Evolutionary conservation across 148 eudicot species (phyloP).

Genomic region (Arctostaphylos glauca): DNA sequence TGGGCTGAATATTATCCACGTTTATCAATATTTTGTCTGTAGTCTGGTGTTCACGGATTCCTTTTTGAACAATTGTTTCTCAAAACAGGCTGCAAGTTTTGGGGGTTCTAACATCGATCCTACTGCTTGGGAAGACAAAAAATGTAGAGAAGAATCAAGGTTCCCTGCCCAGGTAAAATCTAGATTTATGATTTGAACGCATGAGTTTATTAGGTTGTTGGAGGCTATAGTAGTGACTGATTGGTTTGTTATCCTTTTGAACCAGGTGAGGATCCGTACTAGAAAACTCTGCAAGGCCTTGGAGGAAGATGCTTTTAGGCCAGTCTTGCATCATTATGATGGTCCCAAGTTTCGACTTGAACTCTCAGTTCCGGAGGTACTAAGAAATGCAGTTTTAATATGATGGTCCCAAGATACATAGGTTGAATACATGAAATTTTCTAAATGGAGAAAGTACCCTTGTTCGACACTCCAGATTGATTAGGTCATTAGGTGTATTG

Average conservation of each 20-base stretch:
- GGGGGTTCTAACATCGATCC: slow-evolving; percentile 98
- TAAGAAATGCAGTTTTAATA: neutral
- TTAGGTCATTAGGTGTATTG: too few species aligned
- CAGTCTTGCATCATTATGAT: slow-evolving; percentile 98
- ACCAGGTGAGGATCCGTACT: slow-evolving; percentile 82
- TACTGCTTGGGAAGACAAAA: slow-evolving; percentile 99
- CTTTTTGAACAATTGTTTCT: neutral
- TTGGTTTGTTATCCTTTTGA: neutral
- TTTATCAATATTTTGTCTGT: neutral
- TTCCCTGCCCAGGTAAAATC: slow-evolving; percentile 93
- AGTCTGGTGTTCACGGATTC: neutral
- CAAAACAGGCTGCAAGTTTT: slow-evolving; percentile 71
- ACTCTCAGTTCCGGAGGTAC: slow-evolving; percentile 94
- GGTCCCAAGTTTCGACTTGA: slow-evolving; percentile 99
- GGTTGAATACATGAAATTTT: neutral
- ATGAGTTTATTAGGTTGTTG: neutral
- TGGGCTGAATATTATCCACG: neutral
- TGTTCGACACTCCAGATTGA: neutral
- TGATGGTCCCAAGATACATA: neutral
- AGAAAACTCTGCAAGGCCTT: slow-evolving; percentile 81
- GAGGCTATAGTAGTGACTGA: neutral
- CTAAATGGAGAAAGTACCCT: neutral
- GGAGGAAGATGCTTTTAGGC: slow-evolving; percentile 98
- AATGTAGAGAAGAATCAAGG: slow-evolving; percentile 97
- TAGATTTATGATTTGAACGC: neutral